phyloP scores from a whole-genome alignment of 352 stramenopile species.

The Globisporangium spinosum region DNA sequence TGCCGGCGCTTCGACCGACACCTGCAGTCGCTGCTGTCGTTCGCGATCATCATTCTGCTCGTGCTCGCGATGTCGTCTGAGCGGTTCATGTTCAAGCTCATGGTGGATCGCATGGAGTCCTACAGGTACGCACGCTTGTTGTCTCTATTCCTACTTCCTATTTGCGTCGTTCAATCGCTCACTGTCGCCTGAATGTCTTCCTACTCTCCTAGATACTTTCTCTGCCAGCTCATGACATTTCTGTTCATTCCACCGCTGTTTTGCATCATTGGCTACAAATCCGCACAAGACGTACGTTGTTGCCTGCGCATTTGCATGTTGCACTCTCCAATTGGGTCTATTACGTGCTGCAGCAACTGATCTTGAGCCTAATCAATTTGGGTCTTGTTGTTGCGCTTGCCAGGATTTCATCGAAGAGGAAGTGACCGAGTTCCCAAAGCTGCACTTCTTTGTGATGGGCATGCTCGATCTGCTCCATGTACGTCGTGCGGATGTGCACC shows the following conservation, averaged over 20 bases:
- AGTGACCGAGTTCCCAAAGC: constrained; percentile 80
- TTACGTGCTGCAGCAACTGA: neutral
- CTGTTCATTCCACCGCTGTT: constrained; percentile 87
- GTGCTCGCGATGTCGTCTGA: constrained; percentile 79
- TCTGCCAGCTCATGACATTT: constrained; percentile 86
- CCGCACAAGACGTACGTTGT: constrained; percentile 54
- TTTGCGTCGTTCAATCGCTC: neutral
- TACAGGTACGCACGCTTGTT: constrained; percentile 51
- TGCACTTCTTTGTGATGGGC: constrained; percentile 86
- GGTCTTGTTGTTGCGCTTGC: neutral
- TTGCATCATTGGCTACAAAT: constrained; percentile 84
- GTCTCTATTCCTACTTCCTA: neutral
- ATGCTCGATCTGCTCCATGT: constrained; percentile 81
- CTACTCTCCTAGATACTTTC: constrained; percentile 59
- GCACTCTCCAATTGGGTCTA: neutral
- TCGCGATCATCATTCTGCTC: constrained; percentile 66
- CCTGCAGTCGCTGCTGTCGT: constrained; percentile 66
- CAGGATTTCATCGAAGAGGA: constrained; percentile 86
- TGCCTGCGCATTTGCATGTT: neutral
- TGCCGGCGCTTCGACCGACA: neutral
- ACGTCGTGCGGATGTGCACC: constrained; percentile 11
- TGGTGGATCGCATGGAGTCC: constrained; percentile 88
- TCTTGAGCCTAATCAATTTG: neutral
- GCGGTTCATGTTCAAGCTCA: constrained; percentile 85
- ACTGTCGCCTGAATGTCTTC: neutral